phyloP scores from a whole-genome alignment of 2,329 filamentous ascomycete species.

The Xylogone sp. region DNA sequence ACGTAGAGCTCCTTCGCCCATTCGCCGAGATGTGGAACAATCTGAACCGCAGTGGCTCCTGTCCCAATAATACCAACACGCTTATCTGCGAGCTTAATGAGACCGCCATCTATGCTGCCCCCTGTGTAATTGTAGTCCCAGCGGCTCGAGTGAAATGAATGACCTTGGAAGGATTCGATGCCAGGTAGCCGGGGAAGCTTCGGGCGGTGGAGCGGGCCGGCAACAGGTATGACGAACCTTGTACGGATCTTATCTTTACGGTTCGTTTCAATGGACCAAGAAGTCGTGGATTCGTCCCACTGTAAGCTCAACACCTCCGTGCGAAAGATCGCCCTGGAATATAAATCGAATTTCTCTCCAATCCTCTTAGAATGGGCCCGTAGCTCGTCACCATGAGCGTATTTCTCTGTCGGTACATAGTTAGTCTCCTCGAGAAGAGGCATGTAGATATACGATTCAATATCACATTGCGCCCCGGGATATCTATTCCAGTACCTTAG shows the following conservation, averaged over 20 bases:
- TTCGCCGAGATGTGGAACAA: slow-evolving; percentile 35
- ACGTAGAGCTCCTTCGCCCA: slow-evolving; percentile 37
- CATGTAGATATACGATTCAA: slow-evolving; percentile 57
- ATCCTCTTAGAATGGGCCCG: slow-evolving; percentile 41
- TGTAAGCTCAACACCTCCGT: slow-evolving; percentile 5
- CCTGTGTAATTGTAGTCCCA: slow-evolving; percentile 39
- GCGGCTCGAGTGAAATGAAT: slow-evolving; percentile 36
- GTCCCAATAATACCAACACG: slow-evolving; percentile 15
- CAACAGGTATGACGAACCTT: slow-evolving; percentile 35
- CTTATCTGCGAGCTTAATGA: slow-evolving; percentile 23
- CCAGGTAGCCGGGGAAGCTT: slow-evolving; percentile 40
- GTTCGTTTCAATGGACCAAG: slow-evolving; percentile 4
- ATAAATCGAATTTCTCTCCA: slow-evolving; percentile 38
- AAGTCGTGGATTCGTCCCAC: slow-evolving; percentile 6
- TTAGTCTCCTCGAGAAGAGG: slow-evolving; percentile 56
- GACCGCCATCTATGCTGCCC: slow-evolving; percentile 22
- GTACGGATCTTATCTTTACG: slow-evolving; percentile 13
- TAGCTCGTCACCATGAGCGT: slow-evolving; percentile 6
- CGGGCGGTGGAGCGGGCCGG: slow-evolving; percentile 37
- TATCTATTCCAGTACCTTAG: slow-evolving; percentile 41
- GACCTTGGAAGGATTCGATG: slow-evolving; percentile 32
- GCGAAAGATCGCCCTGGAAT: slow-evolving; percentile 2
- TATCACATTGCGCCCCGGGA: slow-evolving; percentile 47
- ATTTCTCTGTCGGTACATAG: slow-evolving; percentile 44
- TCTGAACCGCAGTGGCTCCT: slow-evolving; percentile 15